Percentiles rank a stretch among this genome's conserved stretches.
These are phyloP conservation scores for Spathaspora gorwiae DNA, from an alignment of 805 yeast species.

Conservation along the genomic window DNA sequence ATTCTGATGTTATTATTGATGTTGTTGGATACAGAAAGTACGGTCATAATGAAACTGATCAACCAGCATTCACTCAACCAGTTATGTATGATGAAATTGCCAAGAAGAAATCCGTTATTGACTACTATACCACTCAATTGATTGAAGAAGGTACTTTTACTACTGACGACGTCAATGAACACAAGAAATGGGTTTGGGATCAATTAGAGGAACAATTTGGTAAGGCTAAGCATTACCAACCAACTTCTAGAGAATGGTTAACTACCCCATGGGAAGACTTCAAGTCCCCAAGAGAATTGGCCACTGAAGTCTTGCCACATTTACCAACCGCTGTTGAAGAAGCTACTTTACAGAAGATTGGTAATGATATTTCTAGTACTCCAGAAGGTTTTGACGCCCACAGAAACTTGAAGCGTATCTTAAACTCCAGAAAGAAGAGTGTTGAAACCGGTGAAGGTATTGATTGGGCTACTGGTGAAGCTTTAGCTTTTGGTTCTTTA, in stretches of 20 bases:
- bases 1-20: slow-evolving; percentile 93
- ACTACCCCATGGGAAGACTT: slow-evolving; percentile 99
- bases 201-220: slow-evolving; percentile 84
- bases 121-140: slow-evolving; percentile 76
- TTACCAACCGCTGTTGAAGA: slow-evolving; percentile 89
- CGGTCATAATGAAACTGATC: slow-evolving; percentile 99
- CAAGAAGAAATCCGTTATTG: slow-evolving; percentile 83
- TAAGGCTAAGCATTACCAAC: slow-evolving; percentile 84
- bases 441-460: slow-evolving; percentile 87
- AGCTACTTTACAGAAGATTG: slow-evolving; percentile 68
- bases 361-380: slow-evolving; percentile 71
- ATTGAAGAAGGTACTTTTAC: slow-evolving; percentile 86
- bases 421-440: slow-evolving; percentile 81
- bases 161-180: slow-evolving; percentile 86
- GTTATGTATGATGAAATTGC: slow-evolving; percentile 91
- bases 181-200: slow-evolving; percentile 97
- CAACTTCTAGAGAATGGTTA: slow-evolving; percentile 94
- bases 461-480: slow-evolving; percentile 99
- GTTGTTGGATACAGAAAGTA: slow-evolving; percentile 97
- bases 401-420: slow-evolving; percentile 92
- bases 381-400: slow-evolving; percentile 89
- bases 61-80: slow-evolving; percentile 98
- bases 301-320: slow-evolving; percentile 92
- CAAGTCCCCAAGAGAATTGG: slow-evolving; percentile 95
- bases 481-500: slow-evolving; percentile 92